Evolutionary conservation across 2,329 filamentous ascomycete genomes (phyloP), one percentile per base, ranked within the genome.

Genomic region (Chrysoporthe puriensis): DNA sequence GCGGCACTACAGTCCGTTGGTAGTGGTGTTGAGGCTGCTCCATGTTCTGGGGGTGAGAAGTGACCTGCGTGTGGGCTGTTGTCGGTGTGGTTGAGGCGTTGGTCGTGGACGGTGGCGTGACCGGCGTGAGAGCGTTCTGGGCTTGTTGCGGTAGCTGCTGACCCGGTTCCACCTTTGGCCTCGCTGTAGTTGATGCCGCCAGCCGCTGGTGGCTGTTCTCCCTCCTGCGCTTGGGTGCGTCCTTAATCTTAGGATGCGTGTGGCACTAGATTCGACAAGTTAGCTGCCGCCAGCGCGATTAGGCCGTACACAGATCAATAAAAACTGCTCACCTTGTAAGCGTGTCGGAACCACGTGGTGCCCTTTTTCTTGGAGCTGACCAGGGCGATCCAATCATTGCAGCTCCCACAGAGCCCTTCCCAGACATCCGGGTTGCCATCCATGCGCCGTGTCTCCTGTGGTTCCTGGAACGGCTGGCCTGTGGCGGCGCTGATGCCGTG

Each of bases 261-360:
- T 92, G 90, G 72, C 90, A 92, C 89, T 90, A 70, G 14, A 8
- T 14, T 26, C 32, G 34, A 42, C 14, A 21, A 54, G 52, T 68
- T 26, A 62, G 44, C 16, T 63, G 50, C 42, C 21, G 9, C 14
- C n/a, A 7, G 2, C 67, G 3, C 70, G 56, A 73, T 63, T 26
- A 44, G 42, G 21, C 21, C 16, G 21, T 32, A 32, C 60, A 54
- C 60, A 63, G 60, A 44, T 16, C 56, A 40, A 48, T 9, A 11
- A 64, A 62, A 71, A 32, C 3, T n/a, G 77, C 81, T 77, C 79
- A 92, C 91, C 86, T 95, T 96, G 82, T 96, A 96, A 59, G 92
- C 92, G 78, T 96, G 93, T 72, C 93, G 85, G 78, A 95, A 96
- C 92, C 92, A 96, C 3, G 92, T 94, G 0, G 92, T 96, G n/a